Base-by-base conservation (phyloP, 73 alveolate genomes). In the Paraurostyla sp. region DNA sequence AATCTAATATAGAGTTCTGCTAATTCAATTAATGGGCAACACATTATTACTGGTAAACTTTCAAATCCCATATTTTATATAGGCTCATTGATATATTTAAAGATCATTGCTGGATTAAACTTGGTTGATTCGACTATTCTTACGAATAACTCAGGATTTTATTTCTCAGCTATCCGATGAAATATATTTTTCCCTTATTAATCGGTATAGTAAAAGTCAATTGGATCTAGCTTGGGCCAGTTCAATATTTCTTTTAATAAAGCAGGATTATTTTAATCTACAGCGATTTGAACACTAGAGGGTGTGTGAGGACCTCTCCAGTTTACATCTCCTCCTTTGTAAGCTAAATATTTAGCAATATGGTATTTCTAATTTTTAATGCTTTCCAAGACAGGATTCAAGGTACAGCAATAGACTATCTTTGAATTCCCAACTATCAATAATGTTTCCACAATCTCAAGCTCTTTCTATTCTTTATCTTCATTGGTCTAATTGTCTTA, bases 221-320 rank as follows among this genome's bases (percentile, higher is more conserved):
- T 41, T 7, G 84, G 84, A 36, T 69, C 84, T 69, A 69, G 38
- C 35, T 69, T 69, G 3, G 71, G 69, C 84, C 84, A 69, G 35
- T 63, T 43, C 18, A 69, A 43, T 7, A 69, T 43, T 32, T 69
- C 84, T 36, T 69, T 22, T 3, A 69, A 23, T 11, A 69, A 41
- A 69, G 6, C 16, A 7, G 32, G 63, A 43, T 69, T 69, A 36
- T 69, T 43, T 38, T 33, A 23, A 69, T 69, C 84, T n/a, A 69
- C 84, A 33, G 84, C 84, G 7, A 69, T 69, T 43, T 69, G 38
- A 13, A 69, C 84, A 3, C n/a, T 13, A 2, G 84, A 69, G 18
- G 84, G 84, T 3, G 25, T 11, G 33, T 43, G n/a, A 22, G 63
- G 59, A 4, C 65, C 32, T 43, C 84, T 69, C 84, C 84, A 69